These are phyloP conservation scores for Floccularia luteovirens DNA, from an alignment of 768 basidiomycete species.

Conservation along the genomic window DNA sequence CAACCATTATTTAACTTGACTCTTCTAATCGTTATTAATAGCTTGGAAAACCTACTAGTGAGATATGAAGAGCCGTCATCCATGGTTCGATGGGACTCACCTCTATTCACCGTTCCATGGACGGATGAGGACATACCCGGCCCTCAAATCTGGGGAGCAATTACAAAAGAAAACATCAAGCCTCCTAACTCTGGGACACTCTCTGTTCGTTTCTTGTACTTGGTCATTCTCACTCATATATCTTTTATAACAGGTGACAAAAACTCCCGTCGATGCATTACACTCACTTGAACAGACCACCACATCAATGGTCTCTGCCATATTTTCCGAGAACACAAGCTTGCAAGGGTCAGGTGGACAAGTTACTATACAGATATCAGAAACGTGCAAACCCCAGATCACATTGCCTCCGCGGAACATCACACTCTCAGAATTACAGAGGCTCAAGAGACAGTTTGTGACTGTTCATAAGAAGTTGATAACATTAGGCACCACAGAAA, in stretches of 20 bases:
- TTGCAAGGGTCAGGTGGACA: conserved; percentile 46
- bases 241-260: conserved; percentile 44
- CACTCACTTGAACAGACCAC: conserved; percentile 80
- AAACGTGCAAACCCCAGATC: conserved; percentile 36
- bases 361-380: conserved; percentile 36
- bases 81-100: conserved; percentile 99
- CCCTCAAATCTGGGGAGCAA: conserved; percentile 71
- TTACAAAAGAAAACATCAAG: conserved; percentile 75
- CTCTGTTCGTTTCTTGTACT: conserved; percentile 34
- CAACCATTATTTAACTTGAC: conserved; percentile 3
- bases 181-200: conserved; percentile 84
- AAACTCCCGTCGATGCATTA: conserved; percentile 84
- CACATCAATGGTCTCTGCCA: conserved; percentile 57
- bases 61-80: conserved; percentile 96
- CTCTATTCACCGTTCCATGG: conserved; percentile 81
- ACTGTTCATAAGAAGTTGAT: conserved; percentile 85
- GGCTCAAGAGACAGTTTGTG: conserved; percentile 88
- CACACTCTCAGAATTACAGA: conserved; percentile 82
- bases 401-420: conserved; percentile 62
- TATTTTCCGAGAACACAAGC: conserved; percentile 57
- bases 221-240: neutral
- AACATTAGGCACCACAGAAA: conserved; percentile 73
- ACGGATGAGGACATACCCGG: conserved; percentile 59
- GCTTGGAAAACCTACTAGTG: conserved; percentile 79
- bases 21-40: conserved; percentile 17